A percentile compares a stretch with the other conserved stretches of the same genome.
Conservation (phyloP, 2,329 filamentous ascomycete genomes). For the Phoma herbarum region DNA sequence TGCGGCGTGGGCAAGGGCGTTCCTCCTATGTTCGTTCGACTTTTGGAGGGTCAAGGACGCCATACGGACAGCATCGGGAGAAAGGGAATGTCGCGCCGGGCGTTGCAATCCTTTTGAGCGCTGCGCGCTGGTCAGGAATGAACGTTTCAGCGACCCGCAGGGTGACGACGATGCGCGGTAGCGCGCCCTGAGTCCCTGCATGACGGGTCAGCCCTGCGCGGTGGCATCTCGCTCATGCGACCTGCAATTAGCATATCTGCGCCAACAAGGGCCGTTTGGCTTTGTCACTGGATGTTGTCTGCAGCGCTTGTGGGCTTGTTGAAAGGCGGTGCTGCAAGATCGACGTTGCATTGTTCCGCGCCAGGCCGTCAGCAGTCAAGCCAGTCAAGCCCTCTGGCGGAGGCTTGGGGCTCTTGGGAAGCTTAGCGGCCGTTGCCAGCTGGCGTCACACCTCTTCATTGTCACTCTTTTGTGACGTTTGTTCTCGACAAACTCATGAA, state of each 20-base stretch:
- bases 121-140: slow-evolving; percentile 23
- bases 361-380: slow-evolving; percentile 13
- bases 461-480: neutral
- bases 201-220: slow-evolving; percentile 12
- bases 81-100: slow-evolving; percentile 6
- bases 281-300: neutral
- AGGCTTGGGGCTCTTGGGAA: slow-evolving; percentile 8
- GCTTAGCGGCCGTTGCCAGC: slow-evolving; percentile 14
- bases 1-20: slow-evolving; percentile 5
- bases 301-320: slow-evolving; percentile 7
- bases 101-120: slow-evolving; percentile 17
- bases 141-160: slow-evolving; percentile 23
- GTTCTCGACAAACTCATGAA: neutral
- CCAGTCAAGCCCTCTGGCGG: slow-evolving; percentile 3
- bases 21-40: slow-evolving; percentile 13
- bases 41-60: slow-evolving; percentile 5
- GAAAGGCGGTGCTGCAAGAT: slow-evolving; percentile 12
- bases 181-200: slow-evolving; percentile 20
- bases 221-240: slow-evolving; percentile 20
- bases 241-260: slow-evolving; percentile 10
- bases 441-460: neutral
- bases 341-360: slow-evolving; percentile 9
- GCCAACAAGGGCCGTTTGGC: slow-evolving; percentile 1
- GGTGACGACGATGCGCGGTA: slow-evolving; percentile 23
- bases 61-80: slow-evolving; percentile 16